Evolutionary conservation across 2,329 filamentous ascomycete species (phyloP).

Genomic region (Botrytis byssoidea): DNA sequence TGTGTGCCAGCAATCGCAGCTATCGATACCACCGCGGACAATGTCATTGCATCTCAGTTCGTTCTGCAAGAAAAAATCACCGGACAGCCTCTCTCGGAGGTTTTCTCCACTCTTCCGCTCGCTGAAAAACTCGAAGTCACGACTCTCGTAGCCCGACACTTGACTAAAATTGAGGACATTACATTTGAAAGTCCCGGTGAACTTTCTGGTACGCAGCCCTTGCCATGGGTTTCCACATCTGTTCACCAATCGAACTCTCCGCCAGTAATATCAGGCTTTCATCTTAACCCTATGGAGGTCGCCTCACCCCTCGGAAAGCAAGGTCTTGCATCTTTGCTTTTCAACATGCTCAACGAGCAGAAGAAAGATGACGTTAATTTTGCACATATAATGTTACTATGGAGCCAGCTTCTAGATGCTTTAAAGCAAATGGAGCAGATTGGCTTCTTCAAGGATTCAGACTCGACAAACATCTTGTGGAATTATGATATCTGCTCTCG

Average conservation of each 20-base stretch:
- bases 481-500: constrained; percentile 27
- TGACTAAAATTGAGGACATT: constrained; percentile 22
- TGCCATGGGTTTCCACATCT: neutral
- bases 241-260: neutral
- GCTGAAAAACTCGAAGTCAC: constrained; percentile 26
- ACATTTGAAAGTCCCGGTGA: constrained; percentile 16
- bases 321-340: neutral
- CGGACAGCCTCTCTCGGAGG: constrained; percentile 7
- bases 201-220: neutral
- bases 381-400: accelerated
- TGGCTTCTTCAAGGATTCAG: constrained; percentile 13
- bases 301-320: neutral
- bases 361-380: accelerated
- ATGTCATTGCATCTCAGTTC: constrained; percentile 23
- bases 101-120: constrained; percentile 22
- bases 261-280: neutral
- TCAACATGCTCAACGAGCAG: neutral
- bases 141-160: constrained; percentile 14
- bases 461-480: constrained; percentile 22
- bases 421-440: constrained; percentile 22
- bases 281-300: accelerated
- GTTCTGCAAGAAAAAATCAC: constrained; percentile 26
- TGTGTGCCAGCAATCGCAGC: constrained; percentile 19
- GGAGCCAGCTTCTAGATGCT: constrained; percentile 5
- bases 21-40: constrained; percentile 26